These are phyloP conservation scores for Saposhnikovia divaricata DNA, from an alignment of 129 eudicot species.

Conservation along the genomic window DNA sequence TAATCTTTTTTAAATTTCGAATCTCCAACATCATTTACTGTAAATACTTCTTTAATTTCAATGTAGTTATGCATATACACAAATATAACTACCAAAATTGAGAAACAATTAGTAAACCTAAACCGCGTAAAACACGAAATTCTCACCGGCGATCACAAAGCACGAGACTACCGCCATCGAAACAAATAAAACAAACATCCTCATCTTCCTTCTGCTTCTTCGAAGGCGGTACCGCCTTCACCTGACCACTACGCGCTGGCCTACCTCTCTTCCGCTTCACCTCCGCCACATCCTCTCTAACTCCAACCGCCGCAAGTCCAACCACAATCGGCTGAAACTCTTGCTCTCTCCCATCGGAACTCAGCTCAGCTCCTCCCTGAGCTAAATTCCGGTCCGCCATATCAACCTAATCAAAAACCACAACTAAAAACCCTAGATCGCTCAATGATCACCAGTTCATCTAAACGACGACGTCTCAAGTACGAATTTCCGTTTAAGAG, in stretches of 20 bases:
- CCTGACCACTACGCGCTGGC: slow-evolving; percentile 43
- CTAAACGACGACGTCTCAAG: slow-evolving; percentile 24
- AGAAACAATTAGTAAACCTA: slow-evolving; percentile 3
- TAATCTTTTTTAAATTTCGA: neutral
- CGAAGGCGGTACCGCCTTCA: slow-evolving; percentile 31
- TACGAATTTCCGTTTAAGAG: neutral
- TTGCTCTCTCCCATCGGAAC: slow-evolving; percentile 8
- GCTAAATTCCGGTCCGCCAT: slow-evolving; percentile 16
- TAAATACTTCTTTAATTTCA: neutral
- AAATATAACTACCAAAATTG: neutral
- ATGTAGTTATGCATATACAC: neutral
- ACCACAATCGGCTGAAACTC: slow-evolving; percentile 21
- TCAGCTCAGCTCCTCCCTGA: slow-evolving; percentile 15
- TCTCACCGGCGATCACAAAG: slow-evolving; percentile 89
- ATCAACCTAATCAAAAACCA: slow-evolving; percentile 4
- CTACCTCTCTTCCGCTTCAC: slow-evolving; percentile 82
- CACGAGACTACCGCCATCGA: slow-evolving; percentile 90
- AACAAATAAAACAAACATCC: slow-evolving; percentile 97
- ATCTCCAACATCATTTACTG: neutral
- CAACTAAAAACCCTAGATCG: slow-evolving; percentile 40
- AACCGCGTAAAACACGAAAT: neutral
- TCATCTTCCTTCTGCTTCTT: slow-evolving; percentile 60
- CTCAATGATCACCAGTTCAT: neutral
- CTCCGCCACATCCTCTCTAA: slow-evolving; percentile 9
- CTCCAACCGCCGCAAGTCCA: slow-evolving; percentile 24